Base-by-base conservation (phyloP, 2,329 filamentous ascomycete genomes). In the Passalora sequoiae region DNA sequence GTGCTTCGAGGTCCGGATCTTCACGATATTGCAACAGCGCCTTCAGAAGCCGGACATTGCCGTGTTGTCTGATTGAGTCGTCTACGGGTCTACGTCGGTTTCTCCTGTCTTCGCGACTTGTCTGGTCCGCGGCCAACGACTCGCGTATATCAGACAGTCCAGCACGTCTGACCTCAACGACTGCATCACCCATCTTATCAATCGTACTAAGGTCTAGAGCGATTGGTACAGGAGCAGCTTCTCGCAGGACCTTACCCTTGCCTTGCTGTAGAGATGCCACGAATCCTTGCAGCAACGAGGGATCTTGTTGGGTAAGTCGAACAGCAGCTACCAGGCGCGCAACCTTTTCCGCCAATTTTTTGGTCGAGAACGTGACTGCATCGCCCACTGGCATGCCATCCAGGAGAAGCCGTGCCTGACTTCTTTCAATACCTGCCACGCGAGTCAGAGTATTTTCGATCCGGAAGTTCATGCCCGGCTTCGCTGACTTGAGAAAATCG, bases 311-410 rank as follows among this genome's bases (percentile, higher is more conserved):
- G 20, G 58, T 59, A 19, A 69, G 27, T 8, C 54, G 51, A 12
- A 70, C 42, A 9, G 68, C 67, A 44, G 63, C 67, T 6, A 56
- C 54, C 22, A 70, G 54, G 43, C 60, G 61, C 21, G 66, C 67
- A 20, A 62, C 40, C 19, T 43, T 43, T 40, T 64, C 59, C 7
- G 65, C 61, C n/a, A 56, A 51, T 44, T 62, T 66, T 46, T 66
- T 69, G 3, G 42, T 57, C 3, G 33, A 35, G 55, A 63, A 63
- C 6, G 51, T 48, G 3, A 63, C 62, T 7, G 54, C 31, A 25
- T 58, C 40, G 12, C 60, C 60, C 29, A 65, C 25, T 5, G 56
- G 40, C 32, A 53, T 37, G 8, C 49, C 58, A 46, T 67, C 56
- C 4, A 68, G 36, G 2, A 41, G 50, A 6, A 67, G 37, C 37